A percentile compares a stretch with the other conserved stretches of the same genome.
Evolutionary conservation across 768 basidiomycete species (phyloP).

Genomic region (Macrocybe gigantea): DNA sequence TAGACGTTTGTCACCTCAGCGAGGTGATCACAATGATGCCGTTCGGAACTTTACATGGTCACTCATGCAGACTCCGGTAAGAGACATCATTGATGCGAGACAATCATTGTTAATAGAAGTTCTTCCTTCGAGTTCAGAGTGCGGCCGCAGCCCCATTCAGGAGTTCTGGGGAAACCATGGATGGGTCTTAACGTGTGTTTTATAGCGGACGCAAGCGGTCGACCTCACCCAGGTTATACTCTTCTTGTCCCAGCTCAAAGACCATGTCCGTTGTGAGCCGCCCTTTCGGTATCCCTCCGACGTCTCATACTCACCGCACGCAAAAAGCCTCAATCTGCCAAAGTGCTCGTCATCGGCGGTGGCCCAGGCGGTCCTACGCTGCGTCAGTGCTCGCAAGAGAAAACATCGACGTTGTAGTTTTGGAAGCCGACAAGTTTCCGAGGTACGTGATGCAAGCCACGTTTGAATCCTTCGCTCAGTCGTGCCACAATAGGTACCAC

Average conservation of each 20-base stretch:
- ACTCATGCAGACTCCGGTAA: too few species aligned
- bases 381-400: constrained; percentile 52
- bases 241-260: background rate
- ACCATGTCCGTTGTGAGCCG: constrained; percentile 4
- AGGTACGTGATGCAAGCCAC: constrained; percentile 24
- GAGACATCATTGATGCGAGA: too few species aligned
- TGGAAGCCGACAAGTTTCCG: constrained; percentile 53
- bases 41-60: too few species aligned
- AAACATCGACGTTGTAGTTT: constrained; percentile 48
- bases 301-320: background rate
- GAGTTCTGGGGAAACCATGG: too few species aligned
- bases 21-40: too few species aligned
- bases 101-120: too few species aligned
- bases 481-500: constrained; percentile 26
- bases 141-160: too few species aligned
- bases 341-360: constrained; percentile 47
- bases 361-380: constrained; percentile 57
- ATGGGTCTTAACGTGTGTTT: too few species aligned
- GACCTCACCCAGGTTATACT: too few species aligned
- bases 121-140: too few species aligned
- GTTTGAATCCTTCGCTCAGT: background rate
- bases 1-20: too few species aligned
- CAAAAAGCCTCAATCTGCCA: constrained; percentile 18
- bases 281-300: background rate
- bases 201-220: too few species aligned